phyloP scores from a whole-genome alignment of 768 basidiomycete species.

The Mycena galopus region DNA sequence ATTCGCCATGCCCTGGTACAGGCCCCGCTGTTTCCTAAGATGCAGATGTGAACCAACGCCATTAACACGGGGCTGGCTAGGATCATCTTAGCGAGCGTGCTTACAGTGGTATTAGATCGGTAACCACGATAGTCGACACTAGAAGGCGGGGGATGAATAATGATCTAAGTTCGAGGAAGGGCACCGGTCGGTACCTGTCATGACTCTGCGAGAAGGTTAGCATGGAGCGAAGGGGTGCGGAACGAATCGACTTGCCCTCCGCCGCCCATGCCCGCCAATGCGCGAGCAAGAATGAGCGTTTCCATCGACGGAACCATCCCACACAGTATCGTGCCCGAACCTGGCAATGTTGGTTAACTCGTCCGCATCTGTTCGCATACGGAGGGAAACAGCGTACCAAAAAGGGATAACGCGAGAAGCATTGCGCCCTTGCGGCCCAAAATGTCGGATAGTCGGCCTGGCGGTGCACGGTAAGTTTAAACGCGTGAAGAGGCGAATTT shows the following conservation, averaged over 20 bases:
- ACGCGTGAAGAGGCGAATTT: neutral
- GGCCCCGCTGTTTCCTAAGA: constrained; percentile 82
- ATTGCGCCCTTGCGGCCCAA: constrained; percentile 89
- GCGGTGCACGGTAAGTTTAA: constrained; percentile 8
- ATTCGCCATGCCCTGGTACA: constrained; percentile 94
- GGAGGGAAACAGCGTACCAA: constrained; percentile 65
- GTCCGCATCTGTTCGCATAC: constrained; percentile 7
- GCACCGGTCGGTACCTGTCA: constrained; percentile 73
- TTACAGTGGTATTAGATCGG: constrained; percentile 91
- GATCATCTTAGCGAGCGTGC: constrained; percentile 43
- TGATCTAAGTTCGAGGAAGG: constrained; percentile 38
- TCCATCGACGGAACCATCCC: constrained; percentile 91
- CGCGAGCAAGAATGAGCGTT: constrained; percentile 81
- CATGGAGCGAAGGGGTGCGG: constrained; percentile 38
- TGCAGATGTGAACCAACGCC: neutral
- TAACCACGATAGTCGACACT: constrained; percentile 88
- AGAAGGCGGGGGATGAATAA: constrained; percentile 44
- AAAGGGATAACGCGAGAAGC: constrained; percentile 85
- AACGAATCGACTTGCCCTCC: constrained; percentile 75
- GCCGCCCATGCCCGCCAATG: constrained; percentile 92
- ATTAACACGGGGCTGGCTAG: constrained; percentile 14
- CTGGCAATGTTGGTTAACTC: constrained; percentile 52
- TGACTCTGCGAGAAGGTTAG: constrained; percentile 66
- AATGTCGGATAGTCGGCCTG: constrained; percentile 88
- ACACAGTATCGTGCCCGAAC: constrained; percentile 87